A percentile compares a stretch with the other conserved stretches of the same genome.
These are phyloP conservation scores for Epicoccum nigrum DNA, from an alignment of 2,329 filamentous ascomycete species.

Conservation along the genomic window DNA sequence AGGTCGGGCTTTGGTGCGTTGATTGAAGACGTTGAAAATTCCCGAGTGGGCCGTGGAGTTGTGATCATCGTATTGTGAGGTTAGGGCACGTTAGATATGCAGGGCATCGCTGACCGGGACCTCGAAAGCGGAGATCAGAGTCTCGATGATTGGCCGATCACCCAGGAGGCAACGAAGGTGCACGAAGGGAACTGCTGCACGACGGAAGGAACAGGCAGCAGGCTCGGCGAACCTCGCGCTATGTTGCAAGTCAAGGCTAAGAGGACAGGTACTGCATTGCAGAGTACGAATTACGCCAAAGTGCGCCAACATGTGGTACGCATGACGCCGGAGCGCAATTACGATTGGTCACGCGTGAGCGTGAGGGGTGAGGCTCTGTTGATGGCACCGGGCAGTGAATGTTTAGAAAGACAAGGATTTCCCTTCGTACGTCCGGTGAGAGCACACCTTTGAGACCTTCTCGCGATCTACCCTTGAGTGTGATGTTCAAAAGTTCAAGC, in stretches of 20 bases:
- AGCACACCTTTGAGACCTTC: background rate
- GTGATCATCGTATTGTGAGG: conserved; percentile 30
- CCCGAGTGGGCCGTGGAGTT: conserved; percentile 20
- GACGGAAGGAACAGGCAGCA: conserved; percentile 20
- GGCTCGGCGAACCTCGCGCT: conserved; percentile 21
- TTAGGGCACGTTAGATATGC: conserved; percentile 32
- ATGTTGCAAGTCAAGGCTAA: conserved; percentile 8
- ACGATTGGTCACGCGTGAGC: conserved; percentile 9
- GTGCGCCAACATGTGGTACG: conserved; percentile 6
- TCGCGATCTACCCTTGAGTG: background rate
- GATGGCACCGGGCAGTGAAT: background rate
- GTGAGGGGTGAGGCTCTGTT: conserved; percentile 15
- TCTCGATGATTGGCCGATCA: conserved; percentile 27
- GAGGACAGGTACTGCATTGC: conserved; percentile 7
- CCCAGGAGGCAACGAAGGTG: conserved; percentile 16
- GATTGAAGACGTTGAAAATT: conserved; percentile 21
- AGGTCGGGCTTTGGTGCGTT: background rate
- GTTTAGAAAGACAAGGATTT: background rate
- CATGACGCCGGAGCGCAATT: conserved; percentile 3
- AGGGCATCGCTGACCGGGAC: conserved; percentile 36
- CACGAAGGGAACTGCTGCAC: conserved; percentile 23
- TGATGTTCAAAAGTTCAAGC: conserved; percentile 5
- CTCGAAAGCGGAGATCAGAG: conserved; percentile 24
- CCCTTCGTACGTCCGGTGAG: conserved; percentile 12
- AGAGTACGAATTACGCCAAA: conserved; percentile 5